Evolutionary conservation across 495 filamentous ascomycete genomes (phyloP).

Genomic region (Trichoderma virens): DNA sequence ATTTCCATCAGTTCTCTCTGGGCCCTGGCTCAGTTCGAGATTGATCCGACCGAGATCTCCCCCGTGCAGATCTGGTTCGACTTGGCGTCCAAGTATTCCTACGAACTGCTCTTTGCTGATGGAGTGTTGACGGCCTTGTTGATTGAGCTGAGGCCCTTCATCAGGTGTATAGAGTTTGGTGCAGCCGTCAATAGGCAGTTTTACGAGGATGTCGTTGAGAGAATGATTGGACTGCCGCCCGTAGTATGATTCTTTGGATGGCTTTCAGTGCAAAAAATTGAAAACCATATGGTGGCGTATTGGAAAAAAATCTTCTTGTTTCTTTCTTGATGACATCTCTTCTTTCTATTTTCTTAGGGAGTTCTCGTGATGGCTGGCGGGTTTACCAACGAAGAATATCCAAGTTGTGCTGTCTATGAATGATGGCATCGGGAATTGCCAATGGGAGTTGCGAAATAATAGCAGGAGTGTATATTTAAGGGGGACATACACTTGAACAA

Average conservation of each 20-base stretch:
- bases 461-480: too few species aligned
- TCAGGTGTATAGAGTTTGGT: slow-evolving; percentile 35
- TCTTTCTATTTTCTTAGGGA: neutral
- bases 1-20: slow-evolving; percentile 31
- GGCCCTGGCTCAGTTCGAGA: slow-evolving; percentile 31
- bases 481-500: neutral
- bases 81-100: slow-evolving; percentile 25
- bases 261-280: too few species aligned
- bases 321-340: neutral
- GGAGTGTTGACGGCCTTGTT: slow-evolving; percentile 24
- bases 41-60: slow-evolving; percentile 30
- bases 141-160: slow-evolving; percentile 24
- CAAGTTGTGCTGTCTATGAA: neutral
- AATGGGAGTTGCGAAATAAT: neutral
- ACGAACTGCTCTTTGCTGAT: slow-evolving; percentile 14
- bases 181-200: slow-evolving; percentile 31
- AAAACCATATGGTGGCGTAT: neutral
- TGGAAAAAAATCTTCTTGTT: neutral
- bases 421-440: neutral
- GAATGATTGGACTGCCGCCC: slow-evolving; percentile 16
- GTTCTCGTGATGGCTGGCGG: neutral
- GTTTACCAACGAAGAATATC: neutral
- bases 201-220: slow-evolving; percentile 32
- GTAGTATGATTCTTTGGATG: neutral
- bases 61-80: slow-evolving; percentile 48